Percentiles rank a stretch among this genome's conserved stretches.
phyloP scores from a whole-genome alignment of 805 yeast species.

The Candida quercuum region DNA sequence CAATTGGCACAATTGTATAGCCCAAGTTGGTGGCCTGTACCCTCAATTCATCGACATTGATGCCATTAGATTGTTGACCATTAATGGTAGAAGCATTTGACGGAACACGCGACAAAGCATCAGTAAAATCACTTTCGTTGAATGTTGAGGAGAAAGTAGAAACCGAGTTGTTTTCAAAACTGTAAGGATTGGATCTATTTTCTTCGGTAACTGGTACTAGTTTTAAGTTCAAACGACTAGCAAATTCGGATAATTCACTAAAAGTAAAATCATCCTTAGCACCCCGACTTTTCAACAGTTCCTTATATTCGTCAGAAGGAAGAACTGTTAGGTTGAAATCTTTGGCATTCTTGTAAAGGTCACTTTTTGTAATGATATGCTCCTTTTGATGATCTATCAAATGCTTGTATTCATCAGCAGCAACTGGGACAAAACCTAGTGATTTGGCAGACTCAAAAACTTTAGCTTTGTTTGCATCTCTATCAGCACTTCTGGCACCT shows the following conservation, averaged over 20 bases:
- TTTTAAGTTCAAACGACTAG: conserved; percentile 29
- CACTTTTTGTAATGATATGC: conserved; percentile 26
- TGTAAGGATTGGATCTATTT: conserved; percentile 3
- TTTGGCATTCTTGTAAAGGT: conserved; percentile 31
- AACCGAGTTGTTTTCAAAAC: conserved; percentile 15
- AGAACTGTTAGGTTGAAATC: conserved; percentile 38
- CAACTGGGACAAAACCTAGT: conserved; percentile 28
- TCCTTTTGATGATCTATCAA: conserved; percentile 26
- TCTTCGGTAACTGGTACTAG: conserved; percentile 25
- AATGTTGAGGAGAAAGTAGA: conserved; percentile 21
- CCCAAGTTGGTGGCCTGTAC: conserved; percentile 16
- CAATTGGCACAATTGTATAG: conserved; percentile 10
- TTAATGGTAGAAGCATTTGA: conserved; percentile 22
- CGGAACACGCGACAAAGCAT: conserved; percentile 23
- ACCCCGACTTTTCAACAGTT: conserved; percentile 26
- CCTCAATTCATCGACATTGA: conserved; percentile 15
- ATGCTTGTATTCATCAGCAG: conserved; percentile 28
- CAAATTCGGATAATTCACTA: conserved; percentile 28
- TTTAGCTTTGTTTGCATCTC: conserved; percentile 21
- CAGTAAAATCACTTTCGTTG: conserved; percentile 25
- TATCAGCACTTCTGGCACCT: conserved; percentile 24
- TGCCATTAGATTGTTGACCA: conserved; percentile 6
- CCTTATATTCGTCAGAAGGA: conserved; percentile 38
- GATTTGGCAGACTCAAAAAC: conserved; percentile 28
- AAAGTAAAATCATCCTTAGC: conserved; percentile 20